These are phyloP conservation scores for Neonectria ditissima DNA, from an alignment of 2,329 filamentous ascomycete genomes.

Conservation along the genomic window DNA sequence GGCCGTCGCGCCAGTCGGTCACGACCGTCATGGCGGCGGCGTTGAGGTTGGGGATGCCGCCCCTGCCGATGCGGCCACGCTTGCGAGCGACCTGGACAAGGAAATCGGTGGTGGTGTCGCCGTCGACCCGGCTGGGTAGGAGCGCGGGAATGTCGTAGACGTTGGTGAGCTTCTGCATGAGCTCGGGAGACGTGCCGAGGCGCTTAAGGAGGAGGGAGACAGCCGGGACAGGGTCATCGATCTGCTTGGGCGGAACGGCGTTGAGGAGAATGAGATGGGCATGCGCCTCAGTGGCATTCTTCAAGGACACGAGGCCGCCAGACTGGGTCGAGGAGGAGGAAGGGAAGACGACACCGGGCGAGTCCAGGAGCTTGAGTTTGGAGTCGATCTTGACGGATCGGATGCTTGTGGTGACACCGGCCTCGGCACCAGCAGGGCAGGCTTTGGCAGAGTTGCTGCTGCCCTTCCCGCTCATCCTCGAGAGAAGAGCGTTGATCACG, in stretches of 20 bases:
- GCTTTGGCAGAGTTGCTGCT: slow-evolving; percentile 67
- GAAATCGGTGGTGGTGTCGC: slow-evolving; percentile 89
- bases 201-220: slow-evolving; percentile 86
- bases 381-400: slow-evolving; percentile 94
- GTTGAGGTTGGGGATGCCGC: slow-evolving; percentile 88
- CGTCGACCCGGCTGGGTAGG: slow-evolving; percentile 71
- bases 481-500: slow-evolving; percentile 92
- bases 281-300: slow-evolving; percentile 77
- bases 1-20: slow-evolving; percentile 95
- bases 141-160: slow-evolving; percentile 89
- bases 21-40: slow-evolving; percentile 93
- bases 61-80: slow-evolving; percentile 86
- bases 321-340: slow-evolving; percentile 62
- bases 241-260: slow-evolving; percentile 92
- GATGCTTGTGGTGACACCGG: slow-evolving; percentile 89
- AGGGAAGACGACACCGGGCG: slow-evolving; percentile 94
- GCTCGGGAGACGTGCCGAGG: slow-evolving; percentile 77
- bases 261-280: slow-evolving; percentile 90
- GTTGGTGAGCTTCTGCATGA: slow-evolving; percentile 82
- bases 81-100: slow-evolving; percentile 95
- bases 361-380: slow-evolving; percentile 93
- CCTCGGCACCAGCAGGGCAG: slow-evolving; percentile 90
- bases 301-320: slow-evolving; percentile 61
- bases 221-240: slow-evolving; percentile 90
- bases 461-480: slow-evolving; percentile 76